A percentile compares a stretch with the other conserved stretches of the same genome.
Evolutionary conservation across 306 rosid genomes (phyloP).

Genomic region (Dicorynia guianensis): DNA sequence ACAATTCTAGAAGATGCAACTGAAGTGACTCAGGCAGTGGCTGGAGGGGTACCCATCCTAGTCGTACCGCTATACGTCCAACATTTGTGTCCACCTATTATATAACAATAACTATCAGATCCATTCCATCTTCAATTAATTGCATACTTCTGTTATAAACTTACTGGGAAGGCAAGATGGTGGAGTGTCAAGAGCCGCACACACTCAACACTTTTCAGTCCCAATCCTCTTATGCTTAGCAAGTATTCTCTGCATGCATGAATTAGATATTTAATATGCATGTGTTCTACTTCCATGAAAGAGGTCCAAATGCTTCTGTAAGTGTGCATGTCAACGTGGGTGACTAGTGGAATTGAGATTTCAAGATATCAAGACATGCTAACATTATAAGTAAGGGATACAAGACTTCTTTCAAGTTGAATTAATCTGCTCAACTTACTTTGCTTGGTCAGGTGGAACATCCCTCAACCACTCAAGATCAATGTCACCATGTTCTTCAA

Average conservation of each 20-base stretch:
- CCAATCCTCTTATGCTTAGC: constrained; percentile 91
- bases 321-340: constrained; percentile 15
- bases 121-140: constrained; percentile 35
- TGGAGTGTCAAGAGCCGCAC: constrained; percentile 98
- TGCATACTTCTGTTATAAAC: constrained; percentile 45
- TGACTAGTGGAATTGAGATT: constrained; percentile 31
- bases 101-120: constrained; percentile 40
- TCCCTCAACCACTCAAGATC: constrained; percentile 98
- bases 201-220: constrained; percentile 98
- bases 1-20: constrained; percentile 98
- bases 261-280: constrained; percentile 27
- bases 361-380: constrained; percentile 25
- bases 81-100: constrained; percentile 98
- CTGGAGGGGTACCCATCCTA: constrained; percentile 99
- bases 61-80: constrained; percentile 97
- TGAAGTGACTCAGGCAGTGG: constrained; percentile 99
- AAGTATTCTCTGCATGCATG: constrained; percentile 80
- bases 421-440: constrained; percentile 63
- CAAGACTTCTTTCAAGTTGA: constrained; percentile 38
- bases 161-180: constrained; percentile 99
- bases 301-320: background rate
- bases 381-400: constrained; percentile 23
- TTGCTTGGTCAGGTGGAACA: constrained; percentile 96
- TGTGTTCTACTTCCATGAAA: constrained; percentile 30
- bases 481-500: constrained; percentile 80